Conservation (phyloP, 768 basidiomycete genomes). For the Sistotremastrum suecicum region DNA sequence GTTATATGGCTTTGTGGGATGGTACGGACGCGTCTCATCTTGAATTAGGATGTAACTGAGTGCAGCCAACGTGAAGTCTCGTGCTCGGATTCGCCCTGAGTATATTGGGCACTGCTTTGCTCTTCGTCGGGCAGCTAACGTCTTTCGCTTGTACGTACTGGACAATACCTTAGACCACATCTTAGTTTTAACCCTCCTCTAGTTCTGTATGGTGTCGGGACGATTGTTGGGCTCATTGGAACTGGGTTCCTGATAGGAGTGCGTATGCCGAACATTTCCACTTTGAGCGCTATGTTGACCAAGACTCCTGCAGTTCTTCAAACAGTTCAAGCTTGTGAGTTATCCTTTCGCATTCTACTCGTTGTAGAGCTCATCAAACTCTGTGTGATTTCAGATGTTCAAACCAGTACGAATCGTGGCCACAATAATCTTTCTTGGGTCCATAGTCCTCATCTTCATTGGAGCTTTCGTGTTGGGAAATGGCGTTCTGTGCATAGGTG, state of each 20-base stretch:
- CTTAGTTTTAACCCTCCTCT: conserved; percentile 1
- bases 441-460: conserved; percentile 74
- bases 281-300: not conserved
- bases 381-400: conserved; percentile 56
- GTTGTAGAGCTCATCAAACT: conserved; percentile 1
- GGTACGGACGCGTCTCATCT: conserved; percentile 31
- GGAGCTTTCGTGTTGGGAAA: conserved; percentile 66
- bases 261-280: conserved; percentile 17
- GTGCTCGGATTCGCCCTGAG: conserved; percentile 67
- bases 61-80: conserved; percentile 31
- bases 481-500: conserved; percentile 16
- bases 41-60: too few relatives aligned
- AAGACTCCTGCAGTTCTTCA: conserved; percentile 39
- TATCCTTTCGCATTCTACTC: not conserved
- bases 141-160: conserved; percentile 59
- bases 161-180: conserved; percentile 1
- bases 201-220: conserved; percentile 79
- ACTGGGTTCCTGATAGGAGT: conserved; percentile 89
- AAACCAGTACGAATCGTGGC: conserved; percentile 82
- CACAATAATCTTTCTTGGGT: conserved; percentile 60
- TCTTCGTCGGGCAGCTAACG: conserved; percentile 55
- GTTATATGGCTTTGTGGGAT: conserved; percentile 75
- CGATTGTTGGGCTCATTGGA: conserved; percentile 67
- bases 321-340: conserved; percentile 67
- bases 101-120: conserved; percentile 59